Percentiles rank a stretch among this genome's conserved stretches.
Conservation (phyloP, 768 basidiomycete genomes). For the Hygrophorus russula region DNA sequence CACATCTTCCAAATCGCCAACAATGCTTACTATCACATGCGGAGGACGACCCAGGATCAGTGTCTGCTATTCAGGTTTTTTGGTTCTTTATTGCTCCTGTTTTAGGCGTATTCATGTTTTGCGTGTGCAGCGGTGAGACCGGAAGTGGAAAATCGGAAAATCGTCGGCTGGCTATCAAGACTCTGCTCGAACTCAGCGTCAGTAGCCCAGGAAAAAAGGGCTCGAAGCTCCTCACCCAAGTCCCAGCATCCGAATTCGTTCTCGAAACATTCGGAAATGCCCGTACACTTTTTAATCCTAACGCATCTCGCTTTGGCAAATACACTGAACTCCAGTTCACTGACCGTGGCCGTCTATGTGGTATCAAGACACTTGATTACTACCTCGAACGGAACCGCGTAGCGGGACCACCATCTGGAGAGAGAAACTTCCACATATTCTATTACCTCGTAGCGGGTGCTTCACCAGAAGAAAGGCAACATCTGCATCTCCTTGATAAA, state of each 20-base stretch:
- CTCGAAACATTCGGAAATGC: constrained; percentile 93
- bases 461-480: constrained; percentile 75
- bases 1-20: constrained; percentile 91
- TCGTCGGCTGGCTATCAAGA: constrained; percentile 82
- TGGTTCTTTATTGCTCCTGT: neutral
- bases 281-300: constrained; percentile 84
- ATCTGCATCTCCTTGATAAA: constrained; percentile 76
- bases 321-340: constrained; percentile 98
- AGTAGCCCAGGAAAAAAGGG: constrained; percentile 89
- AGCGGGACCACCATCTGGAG: constrained; percentile 78
- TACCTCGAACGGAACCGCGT: constrained; percentile 89
- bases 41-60: constrained; percentile 88
- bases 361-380: constrained; percentile 93
- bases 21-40: constrained; percentile 94
- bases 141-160: constrained; percentile 92
- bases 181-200: constrained; percentile 83
- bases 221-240: constrained; percentile 72
- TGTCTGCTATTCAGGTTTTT: constrained; percentile 75
- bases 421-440: constrained; percentile 96
- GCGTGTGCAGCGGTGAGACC: constrained; percentile 65
- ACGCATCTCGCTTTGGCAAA: constrained; percentile 94
- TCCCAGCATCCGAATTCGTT: constrained; percentile 91
- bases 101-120: constrained; percentile 1
- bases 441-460: constrained; percentile 95
- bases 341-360: constrained; percentile 79